These are phyloP conservation scores for Dactylonectria estremocensis DNA, from an alignment of 2,329 filamentous ascomycete species.

Conservation along the genomic window DNA sequence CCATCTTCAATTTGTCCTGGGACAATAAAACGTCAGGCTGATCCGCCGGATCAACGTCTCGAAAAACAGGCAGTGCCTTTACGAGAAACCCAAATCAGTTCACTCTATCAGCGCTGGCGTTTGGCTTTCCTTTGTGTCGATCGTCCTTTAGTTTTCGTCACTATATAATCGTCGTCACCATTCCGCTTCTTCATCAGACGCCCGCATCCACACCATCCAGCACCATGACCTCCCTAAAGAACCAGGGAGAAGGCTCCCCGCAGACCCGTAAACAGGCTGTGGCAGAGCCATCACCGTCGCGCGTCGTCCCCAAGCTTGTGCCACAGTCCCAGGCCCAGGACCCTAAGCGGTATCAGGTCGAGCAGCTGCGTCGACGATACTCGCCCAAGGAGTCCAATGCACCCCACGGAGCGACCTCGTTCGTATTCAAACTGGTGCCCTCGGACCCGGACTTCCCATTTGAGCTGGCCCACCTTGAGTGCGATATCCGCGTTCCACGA, in stretches of 20 bases:
- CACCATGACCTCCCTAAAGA: constrained; percentile 58
- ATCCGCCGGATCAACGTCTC: not conserved
- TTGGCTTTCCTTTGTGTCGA: constrained; percentile 26
- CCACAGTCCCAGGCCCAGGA: constrained; percentile 76
- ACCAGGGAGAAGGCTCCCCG: constrained; percentile 48
- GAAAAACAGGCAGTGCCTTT: constrained; percentile 1
- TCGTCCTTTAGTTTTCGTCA: constrained; percentile 15
- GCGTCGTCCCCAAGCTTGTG: constrained; percentile 75
- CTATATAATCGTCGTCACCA: constrained; percentile 18
- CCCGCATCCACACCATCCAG: constrained; percentile 12
- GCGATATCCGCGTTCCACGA: constrained; percentile 75
- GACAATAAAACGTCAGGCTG: constrained; percentile 9
- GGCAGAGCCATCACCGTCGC: constrained; percentile 59
- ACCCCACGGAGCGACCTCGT: constrained; percentile 65
- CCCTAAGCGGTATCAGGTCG: constrained; percentile 81
- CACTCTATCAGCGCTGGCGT: constrained; percentile 11
- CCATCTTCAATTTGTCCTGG: not conserved
- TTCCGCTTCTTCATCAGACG: constrained; percentile 26
- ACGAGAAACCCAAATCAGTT: not conserved
- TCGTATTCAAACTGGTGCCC: constrained; percentile 77
- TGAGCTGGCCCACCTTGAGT: constrained; percentile 78
- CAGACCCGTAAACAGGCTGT: constrained; percentile 63
- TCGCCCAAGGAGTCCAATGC: constrained; percentile 62
- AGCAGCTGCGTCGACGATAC: constrained; percentile 80
- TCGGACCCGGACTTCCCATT: constrained; percentile 90